These are phyloP conservation scores for Nyctanthes arbortristis DNA, from an alignment of 257 asterid genomes.

Conservation along the genomic window DNA sequence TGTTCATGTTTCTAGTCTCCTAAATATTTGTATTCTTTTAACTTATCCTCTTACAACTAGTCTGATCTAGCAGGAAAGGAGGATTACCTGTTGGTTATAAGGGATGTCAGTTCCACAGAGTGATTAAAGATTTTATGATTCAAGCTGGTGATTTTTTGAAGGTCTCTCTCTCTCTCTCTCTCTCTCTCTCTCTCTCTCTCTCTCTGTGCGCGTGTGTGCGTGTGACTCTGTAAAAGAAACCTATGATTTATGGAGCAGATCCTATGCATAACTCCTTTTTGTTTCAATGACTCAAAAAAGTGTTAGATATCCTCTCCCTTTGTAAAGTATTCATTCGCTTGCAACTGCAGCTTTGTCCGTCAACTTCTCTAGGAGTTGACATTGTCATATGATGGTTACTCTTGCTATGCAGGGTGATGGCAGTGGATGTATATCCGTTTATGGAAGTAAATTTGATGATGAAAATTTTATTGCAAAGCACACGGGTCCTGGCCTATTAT, in stretches of 20 bases:
- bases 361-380: constrained; percentile 4
- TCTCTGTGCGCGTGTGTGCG: no score
- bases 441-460: constrained; percentile 95
- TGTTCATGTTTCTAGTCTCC: background rate
- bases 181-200: no score
- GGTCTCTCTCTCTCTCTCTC: constrained; percentile 39
- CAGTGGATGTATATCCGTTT: constrained; percentile 82
- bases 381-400: constrained; percentile 16
- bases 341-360: background rate
- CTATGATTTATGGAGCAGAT: constrained; percentile 8
- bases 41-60: constrained; percentile 14
- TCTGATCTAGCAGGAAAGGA: constrained; percentile 64
- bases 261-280: background rate
- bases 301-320: background rate
- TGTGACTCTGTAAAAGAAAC: background rate
- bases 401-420: constrained; percentile 86
- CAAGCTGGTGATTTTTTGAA: constrained; percentile 97
- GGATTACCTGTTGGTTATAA: constrained; percentile 87
- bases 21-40: constrained; percentile 4
- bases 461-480: constrained; percentile 94
- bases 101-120: constrained; percentile 90
- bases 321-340: background rate
- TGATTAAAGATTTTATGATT: constrained; percentile 94
- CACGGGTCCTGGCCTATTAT: constrained; percentile 94
- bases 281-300: background rate